Base-by-base conservation (phyloP, 192 early-diverging fungal genomes). In the Linnemannia zychae region DNA sequence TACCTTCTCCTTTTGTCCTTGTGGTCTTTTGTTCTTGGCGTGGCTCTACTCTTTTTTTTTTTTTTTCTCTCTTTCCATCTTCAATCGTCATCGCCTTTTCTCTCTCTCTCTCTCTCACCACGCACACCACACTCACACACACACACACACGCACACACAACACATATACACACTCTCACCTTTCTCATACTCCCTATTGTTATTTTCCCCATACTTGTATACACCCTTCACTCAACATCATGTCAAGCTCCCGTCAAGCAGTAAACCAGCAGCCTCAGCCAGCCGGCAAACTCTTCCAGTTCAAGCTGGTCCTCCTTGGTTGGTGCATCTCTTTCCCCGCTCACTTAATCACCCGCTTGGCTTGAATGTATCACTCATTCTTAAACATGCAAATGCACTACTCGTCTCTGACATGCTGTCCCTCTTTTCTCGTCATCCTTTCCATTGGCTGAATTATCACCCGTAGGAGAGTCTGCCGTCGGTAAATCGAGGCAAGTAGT, bases 251-350 rank as follows among this genome's bases (percentile, higher is more conserved):
- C 18, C 78, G 79, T 71, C 84, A 86, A 67, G 57, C 53, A 12
- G 38, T 60, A 33, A 36, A 33, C 46, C 37, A 76, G 47, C 76
- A 73, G 74, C 87, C 67, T 60, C 86, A 87, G 75, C 76, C 87
- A 50, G 72, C 87, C 28, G 90, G 90, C 67, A 97, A 95, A 78
- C 93, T 94, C 74, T 95, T 94, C 82, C 95, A 95, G 77, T 97
- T 98, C 82, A 99, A 99, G 79, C 94, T 99, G 65, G 98, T 99
- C 65, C 91, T 99, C 57, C 91, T 99, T 71, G 98, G 98, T 93
- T 90, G 16, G 77, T 71, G 38, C 46, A n/a, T 4, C 53, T 36
- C 16, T 20, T 33, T 20, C 31, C 71, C 5, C 49, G n/a, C 47
- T 49, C 20, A n/a, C 52, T 6, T n/a, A n/a, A 18, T n/a, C 20